These are phyloP conservation scores for Fraxinus ornus DNA, from an alignment of 305 asterid genomes.

Conservation along the genomic window DNA sequence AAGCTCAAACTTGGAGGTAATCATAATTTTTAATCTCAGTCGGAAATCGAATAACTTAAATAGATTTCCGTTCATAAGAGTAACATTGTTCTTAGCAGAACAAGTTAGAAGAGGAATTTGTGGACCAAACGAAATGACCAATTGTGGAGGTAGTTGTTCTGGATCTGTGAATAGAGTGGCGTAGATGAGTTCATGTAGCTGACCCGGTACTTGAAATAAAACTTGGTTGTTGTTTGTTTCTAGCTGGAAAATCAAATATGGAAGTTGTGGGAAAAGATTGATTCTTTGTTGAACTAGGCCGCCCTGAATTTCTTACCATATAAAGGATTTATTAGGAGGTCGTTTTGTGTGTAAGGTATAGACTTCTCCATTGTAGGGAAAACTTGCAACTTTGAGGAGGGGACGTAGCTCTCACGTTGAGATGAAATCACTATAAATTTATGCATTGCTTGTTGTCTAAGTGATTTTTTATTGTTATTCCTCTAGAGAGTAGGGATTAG, in stretches of 20 bases:
- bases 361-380: neutral
- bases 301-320: neutral
- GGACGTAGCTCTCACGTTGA: too few species aligned
- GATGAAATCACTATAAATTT: too few species aligned
- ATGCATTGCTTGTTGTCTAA: too few species aligned
- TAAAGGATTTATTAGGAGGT: neutral
- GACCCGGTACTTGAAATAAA: neutral
- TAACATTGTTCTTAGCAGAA: neutral
- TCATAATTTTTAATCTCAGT: neutral
- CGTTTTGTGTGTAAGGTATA: neutral
- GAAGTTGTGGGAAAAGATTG: neutral
- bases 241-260: neutral
- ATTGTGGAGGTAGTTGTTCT: neutral
- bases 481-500: neutral
- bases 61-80: neutral
- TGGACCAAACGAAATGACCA: neutral
- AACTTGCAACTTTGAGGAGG: too few species aligned
- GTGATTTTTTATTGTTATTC: neutral
- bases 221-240: neutral
- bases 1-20: conserved; percentile 81
- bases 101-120: neutral
- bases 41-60: neutral
- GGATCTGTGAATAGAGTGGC: neutral
- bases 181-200: neutral
- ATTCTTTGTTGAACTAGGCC: neutral